Percentiles rank a stretch among this genome's conserved stretches.
phyloP scores from a whole-genome alignment of 176 grass and related monocot genomes.

The Hordeum marinum region DNA sequence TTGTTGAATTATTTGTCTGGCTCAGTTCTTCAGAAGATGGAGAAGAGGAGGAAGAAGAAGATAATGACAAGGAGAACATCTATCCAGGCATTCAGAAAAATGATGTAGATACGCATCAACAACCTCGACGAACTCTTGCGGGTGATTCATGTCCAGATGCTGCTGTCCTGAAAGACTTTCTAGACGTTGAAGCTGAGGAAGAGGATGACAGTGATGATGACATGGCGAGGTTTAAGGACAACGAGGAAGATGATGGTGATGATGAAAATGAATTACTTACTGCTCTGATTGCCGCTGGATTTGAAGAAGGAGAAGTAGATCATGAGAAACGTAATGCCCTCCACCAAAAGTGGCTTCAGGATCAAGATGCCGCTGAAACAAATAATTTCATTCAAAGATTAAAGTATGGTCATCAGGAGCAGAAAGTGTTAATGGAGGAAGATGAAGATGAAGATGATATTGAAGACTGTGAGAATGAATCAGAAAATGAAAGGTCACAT shows the following conservation, averaged over 20 bases:
- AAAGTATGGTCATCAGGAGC: conserved; percentile 50
- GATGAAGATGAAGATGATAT: conserved; percentile 60
- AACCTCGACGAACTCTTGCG: conserved; percentile 11
- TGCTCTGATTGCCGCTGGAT: conserved; percentile 83
- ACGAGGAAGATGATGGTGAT: conserved; percentile 62
- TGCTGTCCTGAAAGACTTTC: conserved; percentile 58
- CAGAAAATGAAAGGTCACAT: conserved; percentile 49
- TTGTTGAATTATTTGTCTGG: conserved; percentile 21
- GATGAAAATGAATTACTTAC: conserved; percentile 76
- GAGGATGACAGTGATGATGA: conserved; percentile 98
- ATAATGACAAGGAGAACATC: conserved; percentile 73
- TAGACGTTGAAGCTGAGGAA: conserved; percentile 96
- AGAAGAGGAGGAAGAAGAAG: conserved; percentile 56
- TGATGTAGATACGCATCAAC: conserved; percentile 8
- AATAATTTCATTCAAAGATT: conserved; percentile 76
- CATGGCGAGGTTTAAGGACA: conserved; percentile 74
- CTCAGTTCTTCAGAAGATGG: conserved; percentile 70
- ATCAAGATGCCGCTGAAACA: conserved; percentile 78
- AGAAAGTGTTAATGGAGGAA: conserved; percentile 48
- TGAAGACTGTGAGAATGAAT: conserved; percentile 43
- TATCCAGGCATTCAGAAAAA: conserved; percentile 30
- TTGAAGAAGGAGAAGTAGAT: conserved; percentile 71
- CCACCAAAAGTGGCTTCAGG: conserved; percentile 90
- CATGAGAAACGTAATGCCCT: conserved; percentile 70
- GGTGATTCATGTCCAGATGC: conserved; percentile 35